Conservation (phyloP, 345 rosid species). For the Durio zibethinus region DNA sequence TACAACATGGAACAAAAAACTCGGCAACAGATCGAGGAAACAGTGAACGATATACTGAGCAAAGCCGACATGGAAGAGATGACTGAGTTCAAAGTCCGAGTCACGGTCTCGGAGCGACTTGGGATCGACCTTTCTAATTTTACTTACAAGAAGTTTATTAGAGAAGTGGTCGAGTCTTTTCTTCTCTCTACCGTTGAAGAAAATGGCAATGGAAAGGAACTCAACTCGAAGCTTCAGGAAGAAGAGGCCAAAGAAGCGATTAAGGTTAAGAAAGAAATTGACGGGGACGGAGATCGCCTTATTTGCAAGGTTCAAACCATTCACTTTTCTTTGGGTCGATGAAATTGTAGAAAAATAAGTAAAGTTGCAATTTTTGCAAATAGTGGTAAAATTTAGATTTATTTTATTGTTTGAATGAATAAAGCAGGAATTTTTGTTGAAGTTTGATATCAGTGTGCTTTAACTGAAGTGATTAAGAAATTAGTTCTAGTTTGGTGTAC, state of each 20-base stretch:
- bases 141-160: constrained; percentile 41
- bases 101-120: constrained; percentile 46
- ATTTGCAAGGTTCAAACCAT: constrained; percentile 51
- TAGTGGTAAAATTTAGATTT: neutral
- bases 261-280: constrained; percentile 20
- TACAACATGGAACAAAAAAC: constrained; percentile 36
- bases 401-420: neutral
- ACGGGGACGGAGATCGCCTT: constrained; percentile 34
- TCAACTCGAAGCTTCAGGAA: neutral
- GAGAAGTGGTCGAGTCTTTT: constrained; percentile 59
- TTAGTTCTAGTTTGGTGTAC: neutral
- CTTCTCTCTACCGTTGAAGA: constrained; percentile 38
- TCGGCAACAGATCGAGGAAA: constrained; percentile 44
- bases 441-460: too few relatives aligned
- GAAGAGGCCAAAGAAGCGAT: constrained; percentile 14
- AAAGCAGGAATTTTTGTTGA: too few relatives aligned
- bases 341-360: neutral
- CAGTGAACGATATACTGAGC: constrained; percentile 50
- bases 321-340: neutral
- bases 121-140: constrained; percentile 51
- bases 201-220: constrained; percentile 16
- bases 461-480: neutral
- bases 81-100: constrained; percentile 77
- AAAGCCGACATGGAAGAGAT: constrained; percentile 53
- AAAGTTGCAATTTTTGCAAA: neutral